Evolutionary conservation across 768 basidiomycete species (phyloP), one percentile per base, ranked within the genome.

Genomic region (Saitozyma sp.): DNA sequence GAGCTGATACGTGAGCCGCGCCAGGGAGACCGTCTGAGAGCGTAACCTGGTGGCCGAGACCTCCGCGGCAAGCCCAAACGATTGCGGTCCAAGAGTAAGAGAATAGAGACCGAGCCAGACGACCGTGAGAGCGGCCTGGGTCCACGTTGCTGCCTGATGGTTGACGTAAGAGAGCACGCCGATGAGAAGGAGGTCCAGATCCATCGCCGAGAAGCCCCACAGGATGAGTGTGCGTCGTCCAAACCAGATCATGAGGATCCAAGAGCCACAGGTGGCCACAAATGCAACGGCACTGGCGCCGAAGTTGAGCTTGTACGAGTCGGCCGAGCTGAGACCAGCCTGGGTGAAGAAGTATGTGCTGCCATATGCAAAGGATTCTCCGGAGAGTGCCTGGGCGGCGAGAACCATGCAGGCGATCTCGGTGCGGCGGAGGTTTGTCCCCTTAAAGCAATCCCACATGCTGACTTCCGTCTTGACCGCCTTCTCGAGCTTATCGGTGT

Each of bases 381-480:
- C 57, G 14, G 45, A 58, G 16, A 58, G 17, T 16, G 48, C n/a
- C 49, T 58, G 57, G 1, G 45, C 42, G n/a, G 45, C 57, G 10
- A 58, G 39, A 20, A 58, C 57, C 45, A 58, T 50, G 48, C 57
- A 58, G 4, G 57, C 57, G 45, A 58, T 71, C 54, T 69, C 67
- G 39, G 70, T 71, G 50, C 70, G 67, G 57, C 70, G 61, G 13
- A 63, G 56, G 60, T 71, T 61, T 49, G 50, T 49, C 16, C 67
- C 65, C 58, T 62, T 63, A 62, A 71, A 69, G 46, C 67, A 69
- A 17, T 71, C 59, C 29, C 54, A 41, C n/a, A 49, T 17, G 17
- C 45, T 49, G 43, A 17, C 49, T 38, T 50, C 19, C 20, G 48
- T 50, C 11, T 50, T 58, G 20, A 58, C 38, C 29, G 37, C 45